Percentiles rank a stretch among this genome's conserved stretches.
These are phyloP conservation scores for Amoeboradix gromovi DNA, from an alignment of 371 early-diverging fungal genomes.

Conservation along the genomic window DNA sequence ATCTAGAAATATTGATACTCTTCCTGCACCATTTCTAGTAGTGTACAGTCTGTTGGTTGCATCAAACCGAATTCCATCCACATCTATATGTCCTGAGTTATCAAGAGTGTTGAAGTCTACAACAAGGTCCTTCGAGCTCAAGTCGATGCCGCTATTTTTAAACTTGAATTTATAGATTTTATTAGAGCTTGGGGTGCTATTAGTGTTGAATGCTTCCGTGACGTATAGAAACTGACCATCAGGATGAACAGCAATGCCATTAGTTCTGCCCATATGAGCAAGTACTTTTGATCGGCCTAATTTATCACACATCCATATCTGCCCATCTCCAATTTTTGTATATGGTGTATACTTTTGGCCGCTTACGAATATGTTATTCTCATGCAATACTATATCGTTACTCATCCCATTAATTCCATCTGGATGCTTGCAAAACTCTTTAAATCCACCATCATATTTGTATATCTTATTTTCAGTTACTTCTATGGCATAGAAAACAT, in stretches of 20 bases:
- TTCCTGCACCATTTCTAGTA: slow-evolving; percentile 13
- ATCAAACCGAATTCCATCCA: slow-evolving; percentile 24
- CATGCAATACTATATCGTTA: not conserved
- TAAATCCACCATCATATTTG: not conserved
- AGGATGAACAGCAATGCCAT: slow-evolving; percentile 21
- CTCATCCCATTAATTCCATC: not conserved
- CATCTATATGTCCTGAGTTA: slow-evolving; percentile 9
- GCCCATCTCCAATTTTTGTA: slow-evolving; percentile 14
- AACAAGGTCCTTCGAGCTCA: slow-evolving; percentile 7
- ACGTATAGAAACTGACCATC: slow-evolving; percentile 18
- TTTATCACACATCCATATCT: slow-evolving; percentile 16
- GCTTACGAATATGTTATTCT: slow-evolving; percentile 9
- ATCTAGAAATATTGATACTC: slow-evolving; percentile 14
- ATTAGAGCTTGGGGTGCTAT: slow-evolving; percentile 11
- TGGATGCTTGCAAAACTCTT: not conserved
- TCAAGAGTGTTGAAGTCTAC: slow-evolving; percentile 16
- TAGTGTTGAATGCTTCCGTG: slow-evolving; percentile 13
- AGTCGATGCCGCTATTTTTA: slow-evolving; percentile 4
- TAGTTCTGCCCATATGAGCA: slow-evolving; percentile 14
- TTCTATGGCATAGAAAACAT: not conserved
- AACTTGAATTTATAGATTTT: slow-evolving; percentile 12
- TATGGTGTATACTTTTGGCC: slow-evolving; percentile 15
- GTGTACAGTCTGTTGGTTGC: slow-evolving; percentile 16
- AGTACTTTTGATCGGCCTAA: slow-evolving; percentile 9
- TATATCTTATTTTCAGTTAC: not conserved